Percentiles rank a stretch among this genome's conserved stretches.
Conservation (phyloP, 768 basidiomycete species). For the Pleurotus sapidus region DNA sequence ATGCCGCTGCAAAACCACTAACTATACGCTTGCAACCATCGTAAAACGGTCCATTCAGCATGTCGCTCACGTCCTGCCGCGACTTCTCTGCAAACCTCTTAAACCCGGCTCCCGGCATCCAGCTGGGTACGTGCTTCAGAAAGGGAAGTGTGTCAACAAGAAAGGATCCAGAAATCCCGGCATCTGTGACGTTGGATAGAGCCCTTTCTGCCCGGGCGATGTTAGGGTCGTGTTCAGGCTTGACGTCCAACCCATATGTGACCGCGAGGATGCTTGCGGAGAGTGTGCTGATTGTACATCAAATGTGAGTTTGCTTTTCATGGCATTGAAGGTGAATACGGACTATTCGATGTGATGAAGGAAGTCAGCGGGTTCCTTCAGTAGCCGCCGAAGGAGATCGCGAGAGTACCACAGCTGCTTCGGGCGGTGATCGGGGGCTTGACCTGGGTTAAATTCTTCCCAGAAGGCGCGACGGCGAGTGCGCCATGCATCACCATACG, state of each 20-base stretch:
- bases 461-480: conserved; percentile 31
- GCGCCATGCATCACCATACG: conserved; percentile 34
- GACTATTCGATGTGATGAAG: conserved; percentile 13
- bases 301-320: neutral
- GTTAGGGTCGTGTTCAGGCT: conserved; percentile 24
- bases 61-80: neutral
- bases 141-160: conserved; percentile 16
- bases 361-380: conserved; percentile 22
- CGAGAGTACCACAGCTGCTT: conserved; percentile 28
- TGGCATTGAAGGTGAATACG: neutral
- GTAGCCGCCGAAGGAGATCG: conserved; percentile 26
- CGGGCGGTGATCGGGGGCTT: conserved; percentile 21
- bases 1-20: neutral
- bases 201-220: conserved; percentile 25
- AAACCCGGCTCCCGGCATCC: conserved; percentile 6
- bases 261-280: conserved; percentile 23
- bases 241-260: conserved; percentile 30
- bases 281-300: conserved; percentile 13
- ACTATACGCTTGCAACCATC: neutral
- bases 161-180: conserved; percentile 23
- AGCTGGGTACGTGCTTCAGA: conserved; percentile 2
- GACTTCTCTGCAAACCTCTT: neutral
- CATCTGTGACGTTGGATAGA: conserved; percentile 19
- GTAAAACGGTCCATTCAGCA: neutral
- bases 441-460: conserved; percentile 26